phyloP scores from a whole-genome alignment of 129 eudicot species.

The Smallanthus sonchifolius region DNA sequence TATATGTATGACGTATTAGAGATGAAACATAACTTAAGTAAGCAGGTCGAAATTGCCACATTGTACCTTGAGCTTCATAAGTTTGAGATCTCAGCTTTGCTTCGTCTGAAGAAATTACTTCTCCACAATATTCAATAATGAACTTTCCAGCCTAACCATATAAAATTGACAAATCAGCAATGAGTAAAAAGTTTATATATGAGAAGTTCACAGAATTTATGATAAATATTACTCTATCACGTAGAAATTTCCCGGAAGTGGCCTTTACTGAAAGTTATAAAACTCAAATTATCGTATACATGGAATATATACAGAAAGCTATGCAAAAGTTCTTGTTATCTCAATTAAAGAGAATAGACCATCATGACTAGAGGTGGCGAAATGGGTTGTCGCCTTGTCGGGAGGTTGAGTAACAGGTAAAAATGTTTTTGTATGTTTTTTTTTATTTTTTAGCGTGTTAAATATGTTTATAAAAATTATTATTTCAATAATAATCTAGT shows the following conservation, averaged over 20 bases:
- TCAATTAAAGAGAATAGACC: background rate
- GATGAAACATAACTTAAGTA: background rate
- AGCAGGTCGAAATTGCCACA: background rate
- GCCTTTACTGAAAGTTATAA: background rate
- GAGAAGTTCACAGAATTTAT: background rate
- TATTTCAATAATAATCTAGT: background rate
- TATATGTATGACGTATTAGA: background rate
- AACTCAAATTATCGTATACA: background rate
- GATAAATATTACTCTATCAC: too few species aligned
- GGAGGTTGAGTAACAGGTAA: background rate
- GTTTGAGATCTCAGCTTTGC: constrained; percentile 64
- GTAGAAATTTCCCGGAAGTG: too few species aligned
- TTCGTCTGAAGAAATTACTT: constrained; percentile 78
- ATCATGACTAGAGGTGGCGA: background rate
- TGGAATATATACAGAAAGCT: background rate
- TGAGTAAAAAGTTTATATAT: background rate
- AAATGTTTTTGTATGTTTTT: background rate
- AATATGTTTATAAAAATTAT: background rate
- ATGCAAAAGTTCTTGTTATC: background rate
- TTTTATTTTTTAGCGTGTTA: background rate
- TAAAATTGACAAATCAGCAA: background rate
- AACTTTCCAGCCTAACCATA: constrained; percentile 74
- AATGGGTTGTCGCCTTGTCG: background rate
- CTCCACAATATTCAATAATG: constrained; percentile 93
- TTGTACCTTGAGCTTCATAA: constrained; percentile 85